Evolutionary conservation across 2,329 filamentous ascomycete species (phyloP).

Genomic region (Neonectria magnoliae): DNA sequence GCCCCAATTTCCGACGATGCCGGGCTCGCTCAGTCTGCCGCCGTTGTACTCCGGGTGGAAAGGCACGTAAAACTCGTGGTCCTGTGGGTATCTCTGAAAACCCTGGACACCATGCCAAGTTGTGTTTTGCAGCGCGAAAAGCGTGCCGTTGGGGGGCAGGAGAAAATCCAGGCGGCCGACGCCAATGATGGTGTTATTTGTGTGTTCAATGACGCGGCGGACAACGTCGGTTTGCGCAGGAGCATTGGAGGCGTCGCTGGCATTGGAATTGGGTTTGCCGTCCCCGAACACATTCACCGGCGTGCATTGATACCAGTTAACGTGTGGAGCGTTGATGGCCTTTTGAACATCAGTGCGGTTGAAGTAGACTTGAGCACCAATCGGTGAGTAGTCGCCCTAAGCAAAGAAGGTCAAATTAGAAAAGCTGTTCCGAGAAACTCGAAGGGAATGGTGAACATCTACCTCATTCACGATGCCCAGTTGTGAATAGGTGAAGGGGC

Average conservation of each 20-base stretch:
- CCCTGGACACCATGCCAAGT: constrained; percentile 78
- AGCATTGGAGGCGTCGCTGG: constrained; percentile 27
- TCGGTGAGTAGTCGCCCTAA: constrained; percentile 68
- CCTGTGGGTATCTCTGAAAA: constrained; percentile 61
- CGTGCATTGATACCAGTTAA: constrained; percentile 42
- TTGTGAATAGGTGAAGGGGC: constrained; percentile 75
- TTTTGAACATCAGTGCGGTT: constrained; percentile 75
- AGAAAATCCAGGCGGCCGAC: constrained; percentile 65
- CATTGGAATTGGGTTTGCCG: constrained; percentile 31
- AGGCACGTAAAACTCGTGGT: constrained; percentile 74
- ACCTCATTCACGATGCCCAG: constrained; percentile 72
- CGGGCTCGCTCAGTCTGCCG: constrained; percentile 65
- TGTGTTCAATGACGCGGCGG: constrained; percentile 44
- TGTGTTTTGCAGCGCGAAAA: constrained; percentile 81
- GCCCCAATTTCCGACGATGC: constrained; percentile 74
- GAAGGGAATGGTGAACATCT: not conserved
- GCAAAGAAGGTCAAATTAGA: not conserved
- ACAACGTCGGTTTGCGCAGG: constrained; percentile 39
- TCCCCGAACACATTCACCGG: constrained; percentile 39
- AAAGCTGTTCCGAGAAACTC: fast-evolving
- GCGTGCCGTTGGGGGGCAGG: constrained; percentile 74
- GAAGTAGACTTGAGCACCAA: constrained; percentile 73
- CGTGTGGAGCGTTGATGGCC: constrained; percentile 71
- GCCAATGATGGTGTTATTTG: constrained; percentile 47
- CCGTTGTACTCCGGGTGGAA: constrained; percentile 58